A percentile compares a stretch with the other conserved stretches of the same genome.
These are phyloP conservation scores for Phytophthora pisi DNA, from an alignment of 352 stramenopile genomes.

Conservation along the genomic window DNA sequence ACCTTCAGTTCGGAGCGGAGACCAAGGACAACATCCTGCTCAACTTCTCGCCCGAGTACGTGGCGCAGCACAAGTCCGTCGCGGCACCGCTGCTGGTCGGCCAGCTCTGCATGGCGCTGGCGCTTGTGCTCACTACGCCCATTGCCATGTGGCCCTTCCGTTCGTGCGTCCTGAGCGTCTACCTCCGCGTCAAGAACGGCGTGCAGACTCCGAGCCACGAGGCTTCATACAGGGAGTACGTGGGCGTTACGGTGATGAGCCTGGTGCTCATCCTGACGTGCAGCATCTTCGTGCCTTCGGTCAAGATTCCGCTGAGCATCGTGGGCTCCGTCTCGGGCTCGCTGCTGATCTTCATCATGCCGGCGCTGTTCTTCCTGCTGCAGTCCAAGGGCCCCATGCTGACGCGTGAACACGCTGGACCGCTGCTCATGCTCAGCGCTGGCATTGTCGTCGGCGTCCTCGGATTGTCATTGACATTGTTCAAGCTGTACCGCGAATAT, in stretches of 20 bases:
- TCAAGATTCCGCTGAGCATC: conserved; percentile 83
- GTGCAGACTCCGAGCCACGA: conserved; percentile 66
- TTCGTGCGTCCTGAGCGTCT: conserved; percentile 72
- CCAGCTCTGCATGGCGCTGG: conserved; percentile 67
- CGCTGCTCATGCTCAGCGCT: conserved; percentile 63
- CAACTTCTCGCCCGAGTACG: conserved; percentile 76
- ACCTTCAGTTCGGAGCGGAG: conserved; percentile 66
- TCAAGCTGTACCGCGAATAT: conserved; percentile 49
- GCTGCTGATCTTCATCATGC: conserved; percentile 84
- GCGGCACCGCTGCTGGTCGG: conserved; percentile 57
- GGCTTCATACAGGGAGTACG: conserved; percentile 53
- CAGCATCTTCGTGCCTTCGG: conserved; percentile 76
- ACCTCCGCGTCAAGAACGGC: conserved; percentile 72
- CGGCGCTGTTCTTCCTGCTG: conserved; percentile 77
- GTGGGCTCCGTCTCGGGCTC: conserved; percentile 79
- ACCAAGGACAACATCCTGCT: conserved; percentile 81
- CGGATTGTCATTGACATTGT: conserved; percentile 46
- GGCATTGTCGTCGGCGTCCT: conserved; percentile 54
- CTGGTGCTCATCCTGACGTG: conserved; percentile 68
- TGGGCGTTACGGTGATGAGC: conserved; percentile 53
- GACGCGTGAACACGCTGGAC: conserved; percentile 45
- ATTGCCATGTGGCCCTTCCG: conserved; percentile 85
- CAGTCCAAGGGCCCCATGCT: conserved; percentile 51
- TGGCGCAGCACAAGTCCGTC: conserved; percentile 47
- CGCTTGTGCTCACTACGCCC: conserved; percentile 65